Evolutionary conservation across 2,329 filamentous ascomycete species (phyloP).

Genomic region (Fusarium irregulare): DNA sequence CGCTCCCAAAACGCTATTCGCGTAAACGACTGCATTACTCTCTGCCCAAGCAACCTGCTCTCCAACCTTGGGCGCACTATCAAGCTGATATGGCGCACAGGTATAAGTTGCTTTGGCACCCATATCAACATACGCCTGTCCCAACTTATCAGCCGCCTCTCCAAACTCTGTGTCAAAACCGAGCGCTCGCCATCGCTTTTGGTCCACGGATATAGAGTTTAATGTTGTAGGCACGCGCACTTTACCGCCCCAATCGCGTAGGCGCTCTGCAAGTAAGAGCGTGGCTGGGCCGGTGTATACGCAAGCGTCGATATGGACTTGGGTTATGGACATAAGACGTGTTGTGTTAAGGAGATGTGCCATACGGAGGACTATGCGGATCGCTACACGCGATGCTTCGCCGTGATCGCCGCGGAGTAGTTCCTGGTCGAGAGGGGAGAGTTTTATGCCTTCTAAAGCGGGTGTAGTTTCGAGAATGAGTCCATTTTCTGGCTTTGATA

Average conservation of each 20-base stretch:
- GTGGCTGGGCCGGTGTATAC: constrained; percentile 45
- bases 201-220: constrained; percentile 35
- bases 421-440: constrained; percentile 21
- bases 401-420: constrained; percentile 24
- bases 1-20: constrained; percentile 38
- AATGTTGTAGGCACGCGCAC: constrained; percentile 33
- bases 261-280: constrained; percentile 20
- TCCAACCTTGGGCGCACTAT: constrained; percentile 15
- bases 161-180: constrained; percentile 24
- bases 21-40: constrained; percentile 40
- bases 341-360: constrained; percentile 24
- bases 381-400: constrained; percentile 17
- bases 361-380: constrained; percentile 33
- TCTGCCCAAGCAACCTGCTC: constrained; percentile 38
- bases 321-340: constrained; percentile 33
- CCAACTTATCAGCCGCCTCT: constrained; percentile 20
- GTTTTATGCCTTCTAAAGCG: constrained; percentile 32
- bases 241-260: constrained; percentile 31
- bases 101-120: constrained; percentile 30
- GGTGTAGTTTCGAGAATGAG: constrained; percentile 9
- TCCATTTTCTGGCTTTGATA: background rate
- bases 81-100: constrained; percentile 39
- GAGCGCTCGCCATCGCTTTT: constrained; percentile 33
- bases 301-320: constrained; percentile 31
- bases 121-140: constrained; percentile 34